phyloP scores from a whole-genome alignment of 179 eudicot genomes.

The Monotropa hypopitys region DNA sequence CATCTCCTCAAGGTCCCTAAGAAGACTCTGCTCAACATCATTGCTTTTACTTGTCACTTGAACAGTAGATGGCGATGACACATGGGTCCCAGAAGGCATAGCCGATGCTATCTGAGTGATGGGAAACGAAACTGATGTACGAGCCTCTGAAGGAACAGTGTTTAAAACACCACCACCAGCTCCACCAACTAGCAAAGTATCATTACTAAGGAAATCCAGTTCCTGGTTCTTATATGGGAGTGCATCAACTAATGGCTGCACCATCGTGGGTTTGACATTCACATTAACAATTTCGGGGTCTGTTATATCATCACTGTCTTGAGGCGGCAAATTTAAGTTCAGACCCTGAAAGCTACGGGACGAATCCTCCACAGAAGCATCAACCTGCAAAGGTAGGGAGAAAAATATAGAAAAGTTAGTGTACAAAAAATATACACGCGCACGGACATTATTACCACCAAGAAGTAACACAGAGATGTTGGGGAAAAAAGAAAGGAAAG shows the following conservation, averaged over 20 bases:
- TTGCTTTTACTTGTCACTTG: constrained; percentile 1
- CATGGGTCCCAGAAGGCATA: neutral
- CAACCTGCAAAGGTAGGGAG: constrained; percentile 36
- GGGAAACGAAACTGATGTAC: constrained; percentile 10
- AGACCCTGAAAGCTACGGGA: constrained; percentile 14
- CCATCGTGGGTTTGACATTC: constrained; percentile 15
- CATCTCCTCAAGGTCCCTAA: constrained; percentile 64
- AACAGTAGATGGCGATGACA: neutral
- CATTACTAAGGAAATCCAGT: constrained; percentile 34
- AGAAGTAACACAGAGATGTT: neutral
- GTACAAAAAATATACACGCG: neutral
- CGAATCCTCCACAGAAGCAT: constrained; percentile 31
- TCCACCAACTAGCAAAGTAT: constrained; percentile 18
- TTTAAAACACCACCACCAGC: neutral
- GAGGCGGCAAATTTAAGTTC: constrained; percentile 53
- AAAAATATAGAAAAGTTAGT: neutral
- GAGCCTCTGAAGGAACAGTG: neutral
- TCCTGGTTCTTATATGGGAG: constrained; percentile 18
- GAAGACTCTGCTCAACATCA: constrained; percentile 35
- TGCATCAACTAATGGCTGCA: constrained; percentile 15
- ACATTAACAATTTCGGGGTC: constrained; percentile 13
- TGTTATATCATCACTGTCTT: constrained; percentile 4
- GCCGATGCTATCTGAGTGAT: constrained; percentile 6
- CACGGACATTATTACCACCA: neutral
- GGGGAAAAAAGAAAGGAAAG: neutral